These are phyloP conservation scores for Pythium aristosporum DNA, from an alignment of 352 stramenopile species.

Conservation along the genomic window DNA sequence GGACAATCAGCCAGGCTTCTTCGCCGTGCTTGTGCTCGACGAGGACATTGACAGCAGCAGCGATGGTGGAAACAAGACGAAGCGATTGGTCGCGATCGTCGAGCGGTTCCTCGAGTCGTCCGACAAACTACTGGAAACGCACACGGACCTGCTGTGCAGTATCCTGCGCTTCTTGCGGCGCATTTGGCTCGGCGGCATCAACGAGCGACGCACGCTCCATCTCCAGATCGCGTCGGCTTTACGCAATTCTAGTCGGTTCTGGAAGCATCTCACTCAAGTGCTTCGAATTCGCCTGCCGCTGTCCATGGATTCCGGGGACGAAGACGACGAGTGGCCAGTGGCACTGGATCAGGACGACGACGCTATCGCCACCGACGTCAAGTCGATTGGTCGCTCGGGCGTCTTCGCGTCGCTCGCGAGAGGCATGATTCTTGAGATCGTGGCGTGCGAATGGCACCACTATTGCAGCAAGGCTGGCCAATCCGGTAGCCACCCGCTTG, in stretches of 20 bases:
- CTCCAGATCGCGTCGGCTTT: constrained; percentile 46
- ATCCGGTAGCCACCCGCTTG: constrained; percentile 32
- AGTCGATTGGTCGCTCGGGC: constrained; percentile 53
- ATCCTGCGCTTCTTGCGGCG: constrained; percentile 56
- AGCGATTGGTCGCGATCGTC: constrained; percentile 38
- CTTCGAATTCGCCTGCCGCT: constrained; percentile 62
- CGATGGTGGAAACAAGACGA: constrained; percentile 16
- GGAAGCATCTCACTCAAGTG: constrained; percentile 54
- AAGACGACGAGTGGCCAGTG: constrained; percentile 28
- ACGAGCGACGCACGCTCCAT: constrained; percentile 39
- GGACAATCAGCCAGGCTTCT: constrained; percentile 59
- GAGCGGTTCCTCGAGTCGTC: constrained; percentile 56
- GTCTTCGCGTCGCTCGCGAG: constrained; percentile 58
- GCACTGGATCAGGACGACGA: constrained; percentile 25
- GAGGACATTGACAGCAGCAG: constrained; percentile 14
- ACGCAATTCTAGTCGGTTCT: constrained; percentile 42
- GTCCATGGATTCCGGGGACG: constrained; percentile 26
- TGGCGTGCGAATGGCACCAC: constrained; percentile 66
- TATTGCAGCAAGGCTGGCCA: constrained; percentile 28
- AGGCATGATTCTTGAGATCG: constrained; percentile 58
- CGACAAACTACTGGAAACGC: constrained; percentile 54
- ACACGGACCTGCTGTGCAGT: constrained; percentile 56
- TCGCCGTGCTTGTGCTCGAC: constrained; percentile 54
- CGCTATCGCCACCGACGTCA: not conserved
- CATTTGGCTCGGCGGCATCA: constrained; percentile 53